Percentiles rank a stretch among this genome's conserved stretches.
Evolutionary conservation across 495 filamentous ascomycete species (phyloP).

Genomic region (Gamarada debralockiae): DNA sequence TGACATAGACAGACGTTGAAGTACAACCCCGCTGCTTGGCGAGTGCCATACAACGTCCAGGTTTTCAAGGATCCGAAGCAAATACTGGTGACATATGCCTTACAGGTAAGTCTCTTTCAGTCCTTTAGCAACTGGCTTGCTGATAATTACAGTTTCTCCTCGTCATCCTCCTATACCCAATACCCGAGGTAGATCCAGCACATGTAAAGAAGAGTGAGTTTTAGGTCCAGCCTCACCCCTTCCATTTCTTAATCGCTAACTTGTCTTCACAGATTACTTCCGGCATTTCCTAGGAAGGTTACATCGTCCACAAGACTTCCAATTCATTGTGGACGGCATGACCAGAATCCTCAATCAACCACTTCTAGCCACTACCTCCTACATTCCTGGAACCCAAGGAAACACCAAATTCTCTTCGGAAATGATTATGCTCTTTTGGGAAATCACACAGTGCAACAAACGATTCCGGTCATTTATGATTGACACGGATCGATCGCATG

Average conservation of each 20-base stretch:
- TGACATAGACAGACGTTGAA: slow-evolving; percentile 67
- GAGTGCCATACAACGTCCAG: slow-evolving; percentile 90
- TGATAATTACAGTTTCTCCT: slow-evolving; percentile 57
- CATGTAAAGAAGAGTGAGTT: slow-evolving; percentile 68
- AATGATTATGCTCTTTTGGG: slow-evolving; percentile 98
- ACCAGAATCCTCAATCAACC: slow-evolving; percentile 90
- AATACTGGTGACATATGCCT: slow-evolving; percentile 82
- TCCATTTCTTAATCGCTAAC: not conserved
- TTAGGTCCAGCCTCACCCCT: not conserved
- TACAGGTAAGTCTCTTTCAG: slow-evolving; percentile 46
- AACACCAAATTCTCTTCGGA: slow-evolving; percentile 87
- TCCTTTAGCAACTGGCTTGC: not conserved
- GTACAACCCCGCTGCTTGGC: slow-evolving; percentile 94
- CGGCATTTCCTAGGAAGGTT: slow-evolving; percentile 64
- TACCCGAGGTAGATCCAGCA: slow-evolving; percentile 68
- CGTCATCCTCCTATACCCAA: slow-evolving; percentile 81
- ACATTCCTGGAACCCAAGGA: slow-evolving; percentile 82
- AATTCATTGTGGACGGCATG: slow-evolving; percentile 96
- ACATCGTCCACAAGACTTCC: slow-evolving; percentile 94
- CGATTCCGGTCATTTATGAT: slow-evolving; percentile 96
- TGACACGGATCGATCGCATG: slow-evolving; percentile 88
- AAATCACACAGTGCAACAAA: slow-evolving; percentile 95
- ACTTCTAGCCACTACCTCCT: slow-evolving; percentile 80
- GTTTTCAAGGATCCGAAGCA: slow-evolving; percentile 93
- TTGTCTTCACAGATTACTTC: slow-evolving; percentile 17